phyloP scores from a whole-genome alignment of 495 filamentous ascomycete genomes.

The Diplogelasinospora grovesii region DNA sequence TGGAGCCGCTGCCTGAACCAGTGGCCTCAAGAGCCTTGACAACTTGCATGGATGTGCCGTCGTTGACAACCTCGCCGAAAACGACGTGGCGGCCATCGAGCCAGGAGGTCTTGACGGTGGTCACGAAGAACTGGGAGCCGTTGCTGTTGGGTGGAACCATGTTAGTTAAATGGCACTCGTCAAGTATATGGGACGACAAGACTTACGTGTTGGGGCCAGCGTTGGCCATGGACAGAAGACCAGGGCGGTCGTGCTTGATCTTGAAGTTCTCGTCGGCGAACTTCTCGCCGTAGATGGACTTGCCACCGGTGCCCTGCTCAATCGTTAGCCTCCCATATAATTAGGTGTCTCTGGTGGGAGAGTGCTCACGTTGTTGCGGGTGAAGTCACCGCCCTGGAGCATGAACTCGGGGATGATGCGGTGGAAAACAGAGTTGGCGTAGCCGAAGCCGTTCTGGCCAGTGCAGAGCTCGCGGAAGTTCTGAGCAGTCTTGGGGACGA shows the following conservation, averaged over 20 bases:
- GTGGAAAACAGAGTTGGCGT: constrained; percentile 81
- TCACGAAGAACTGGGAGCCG: constrained; percentile 76
- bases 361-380: constrained; percentile 73
- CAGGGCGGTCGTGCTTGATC: constrained; percentile 54
- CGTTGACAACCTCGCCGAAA: constrained; percentile 71
- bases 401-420: constrained; percentile 95
- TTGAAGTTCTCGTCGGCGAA: constrained; percentile 77
- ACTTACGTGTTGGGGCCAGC: constrained; percentile 71
- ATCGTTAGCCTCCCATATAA: constrained; percentile 7
- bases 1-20: constrained; percentile 54
- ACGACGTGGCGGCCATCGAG: constrained; percentile 77
- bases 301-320: constrained; percentile 69
- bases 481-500: constrained; percentile 83
- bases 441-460: constrained; percentile 81
- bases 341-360: not conserved
- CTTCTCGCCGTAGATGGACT: constrained; percentile 84
- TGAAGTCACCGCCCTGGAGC: constrained; percentile 99
- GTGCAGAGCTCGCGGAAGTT: constrained; percentile 97
- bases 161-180: not conserved
- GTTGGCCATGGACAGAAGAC: constrained; percentile 78
- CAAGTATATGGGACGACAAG: not conserved
- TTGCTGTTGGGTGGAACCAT: constrained; percentile 41
- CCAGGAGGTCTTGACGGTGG: constrained; percentile 64
- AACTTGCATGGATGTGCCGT: constrained; percentile 52
- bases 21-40: constrained; percentile 70